phyloP scores from a whole-genome alignment of 257 asterid genomes.

The Paulownia fortunei region DNA sequence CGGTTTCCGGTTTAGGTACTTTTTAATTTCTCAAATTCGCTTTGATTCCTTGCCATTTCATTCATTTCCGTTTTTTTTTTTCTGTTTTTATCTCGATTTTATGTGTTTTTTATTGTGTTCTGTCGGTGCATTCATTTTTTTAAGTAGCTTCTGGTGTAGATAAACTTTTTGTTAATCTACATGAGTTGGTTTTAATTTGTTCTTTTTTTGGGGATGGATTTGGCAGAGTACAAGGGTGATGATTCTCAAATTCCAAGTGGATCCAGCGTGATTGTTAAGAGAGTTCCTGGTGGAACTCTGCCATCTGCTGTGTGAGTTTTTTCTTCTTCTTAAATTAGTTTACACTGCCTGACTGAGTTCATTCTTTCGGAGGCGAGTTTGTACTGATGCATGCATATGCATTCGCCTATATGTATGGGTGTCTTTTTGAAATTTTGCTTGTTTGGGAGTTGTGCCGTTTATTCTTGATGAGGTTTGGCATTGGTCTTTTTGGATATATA shows the following conservation, averaged over 20 bases:
- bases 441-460: neutral
- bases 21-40: neutral
- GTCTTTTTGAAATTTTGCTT: neutral
- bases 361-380: constrained; percentile 5
- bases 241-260: constrained; percentile 69
- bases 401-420: neutral
- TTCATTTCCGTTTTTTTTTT: neutral
- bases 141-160: neutral
- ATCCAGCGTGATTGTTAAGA: constrained; percentile 74
- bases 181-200: neutral
- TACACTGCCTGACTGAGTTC: constrained; percentile 4
- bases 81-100: neutral
- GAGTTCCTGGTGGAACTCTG: constrained; percentile 69
- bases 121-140: neutral
- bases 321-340: neutral
- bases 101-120: neutral
- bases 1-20: constrained; percentile 69
- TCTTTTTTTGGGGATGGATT: neutral
- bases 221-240: constrained; percentile 65
- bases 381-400: constrained; percentile 29
- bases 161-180: constrained; percentile 9
- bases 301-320: constrained; percentile 56
- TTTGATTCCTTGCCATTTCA: neutral
- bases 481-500: neutral
- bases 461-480: constrained; percentile 1